Conservation (phyloP, 345 rosid genomes). For the Acer saccharum region DNA sequence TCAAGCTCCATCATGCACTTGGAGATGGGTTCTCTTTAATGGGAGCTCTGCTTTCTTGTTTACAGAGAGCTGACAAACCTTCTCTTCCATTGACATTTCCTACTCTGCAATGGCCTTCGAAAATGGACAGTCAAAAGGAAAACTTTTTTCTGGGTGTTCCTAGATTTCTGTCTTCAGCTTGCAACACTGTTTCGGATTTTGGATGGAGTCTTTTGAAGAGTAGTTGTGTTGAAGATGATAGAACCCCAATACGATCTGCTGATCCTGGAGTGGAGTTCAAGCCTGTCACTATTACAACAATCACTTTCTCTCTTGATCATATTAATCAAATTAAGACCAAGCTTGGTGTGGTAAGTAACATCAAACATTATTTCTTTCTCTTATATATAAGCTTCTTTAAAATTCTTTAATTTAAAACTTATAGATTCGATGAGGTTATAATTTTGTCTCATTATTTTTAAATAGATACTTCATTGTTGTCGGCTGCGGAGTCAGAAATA, state of each 20-base stretch:
- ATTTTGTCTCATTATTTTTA: too few relatives aligned
- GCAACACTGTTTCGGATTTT: slow-evolving; percentile 39
- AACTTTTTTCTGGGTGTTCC: neutral
- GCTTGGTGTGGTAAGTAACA: slow-evolving; percentile 39
- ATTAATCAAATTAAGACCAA: slow-evolving; percentile 41
- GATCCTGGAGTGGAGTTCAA: slow-evolving; percentile 33
- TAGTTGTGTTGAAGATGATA: slow-evolving; percentile 36
- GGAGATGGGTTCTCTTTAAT: slow-evolving; percentile 58
- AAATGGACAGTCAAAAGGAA: neutral
- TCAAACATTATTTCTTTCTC: neutral
- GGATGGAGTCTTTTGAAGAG: slow-evolving; percentile 47
- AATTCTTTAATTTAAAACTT: too few relatives aligned
- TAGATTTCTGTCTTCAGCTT: slow-evolving; percentile 13
- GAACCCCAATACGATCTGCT: slow-evolving; percentile 38
- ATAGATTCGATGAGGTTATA: too few relatives aligned
- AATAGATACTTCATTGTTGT: too few relatives aligned
- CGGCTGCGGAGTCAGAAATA: too few relatives aligned
- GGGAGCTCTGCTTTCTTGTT: slow-evolving; percentile 57
- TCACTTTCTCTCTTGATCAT: slow-evolving; percentile 39
- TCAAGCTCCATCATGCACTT: slow-evolving; percentile 63
- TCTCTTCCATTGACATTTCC: slow-evolving; percentile 46
- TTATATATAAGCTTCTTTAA: neutral
- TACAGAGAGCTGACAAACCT: slow-evolving; percentile 54
- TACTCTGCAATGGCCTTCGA: slow-evolving; percentile 14
- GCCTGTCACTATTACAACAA: slow-evolving; percentile 33